Base-by-base conservation (phyloP, 2,329 filamentous ascomycete genomes). In the Fusarium sublunatum region DNA sequence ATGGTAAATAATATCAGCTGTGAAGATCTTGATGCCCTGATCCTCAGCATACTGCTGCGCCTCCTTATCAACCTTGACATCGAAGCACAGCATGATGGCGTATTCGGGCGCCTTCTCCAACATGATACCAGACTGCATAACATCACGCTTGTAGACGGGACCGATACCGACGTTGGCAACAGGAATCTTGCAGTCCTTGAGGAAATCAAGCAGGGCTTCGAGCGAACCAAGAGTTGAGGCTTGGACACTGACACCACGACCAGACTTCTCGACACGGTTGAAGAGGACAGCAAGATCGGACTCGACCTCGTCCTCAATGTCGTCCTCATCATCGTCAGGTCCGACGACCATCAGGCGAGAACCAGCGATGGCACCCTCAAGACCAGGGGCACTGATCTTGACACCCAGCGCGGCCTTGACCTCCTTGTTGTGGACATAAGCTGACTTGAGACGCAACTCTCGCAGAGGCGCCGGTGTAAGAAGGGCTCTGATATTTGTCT, bases 41-140 rank as follows among this genome's bases (percentile, higher is more conserved):
- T 98, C 93, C 15, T 97, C 92, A 10, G 95, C 95, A 71, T 98
- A 96, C 9, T 86, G 84, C 67, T 90, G 88, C 1, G 95, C 95
- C 75, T 99, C 95, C 78, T 97, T 98, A 80, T 99, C 95, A 13
- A 99, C 92, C 82, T 97, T 98, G 79, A 99, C 95, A 76, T 99
- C 96, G 84, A 99, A 99, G 77, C 95, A 98, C 46, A 99, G 88
- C 95, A 99, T 99, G 75, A 98, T 92, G n/a, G 95, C 95, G 70
- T 89, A 96, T 75, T 99, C 93, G 67, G 92, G 92, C 13, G 89
- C 86, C 81, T 97, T 98, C 79, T 99, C 95, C 72, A 98, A 77
- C 95, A 99, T 99, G 69, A 92, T 91, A 73, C 92, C 93, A 82
- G 92, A 85, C 88, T 89, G 93, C 86, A 98, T 95, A 51, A 99